phyloP scores from a whole-genome alignment of 2,329 filamentous ascomycete genomes.

The Triangularia verruculosa region DNA sequence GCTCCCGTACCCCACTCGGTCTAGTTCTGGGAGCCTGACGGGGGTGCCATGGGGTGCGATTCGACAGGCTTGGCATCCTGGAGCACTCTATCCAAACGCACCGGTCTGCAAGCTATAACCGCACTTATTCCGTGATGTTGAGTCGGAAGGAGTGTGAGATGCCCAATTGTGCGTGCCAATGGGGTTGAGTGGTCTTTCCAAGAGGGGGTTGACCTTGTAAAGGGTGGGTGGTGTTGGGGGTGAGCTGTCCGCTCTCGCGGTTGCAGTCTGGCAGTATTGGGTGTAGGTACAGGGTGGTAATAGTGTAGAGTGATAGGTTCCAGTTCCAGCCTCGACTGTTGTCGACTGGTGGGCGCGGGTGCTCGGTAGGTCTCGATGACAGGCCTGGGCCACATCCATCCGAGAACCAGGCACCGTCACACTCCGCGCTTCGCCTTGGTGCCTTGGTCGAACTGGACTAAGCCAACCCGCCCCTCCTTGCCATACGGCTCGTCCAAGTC shows the following conservation, averaged over 20 bases:
- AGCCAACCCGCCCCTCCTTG: conserved; percentile 28
- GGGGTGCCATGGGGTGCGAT: conserved; percentile 2
- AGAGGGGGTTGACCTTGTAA: conserved; percentile 9
- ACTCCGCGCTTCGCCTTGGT: conserved; percentile 18
- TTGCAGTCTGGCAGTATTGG: background rate
- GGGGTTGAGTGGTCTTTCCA: conserved; percentile 10
- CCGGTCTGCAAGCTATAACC: conserved; percentile 20
- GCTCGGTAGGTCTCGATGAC: conserved; percentile 19
- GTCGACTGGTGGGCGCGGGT: conserved; percentile 6
- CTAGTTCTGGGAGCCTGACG: conserved; percentile 26
- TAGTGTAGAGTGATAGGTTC: background rate
- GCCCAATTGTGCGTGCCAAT: background rate
- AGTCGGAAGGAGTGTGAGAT: conserved; percentile 10
- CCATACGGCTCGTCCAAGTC: conserved; percentile 26
- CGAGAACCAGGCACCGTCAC: conserved; percentile 25
- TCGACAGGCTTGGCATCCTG: conserved; percentile 18
- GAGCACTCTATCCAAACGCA: background rate
- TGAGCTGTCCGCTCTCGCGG: background rate
- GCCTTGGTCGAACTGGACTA: conserved; percentile 22
- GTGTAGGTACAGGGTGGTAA: background rate
- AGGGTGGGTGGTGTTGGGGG: background rate
- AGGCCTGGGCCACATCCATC: conserved; percentile 20
- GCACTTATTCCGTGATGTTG: conserved; percentile 2
- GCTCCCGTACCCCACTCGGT: conserved; percentile 23
- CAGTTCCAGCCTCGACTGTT: background rate